Evolutionary conservation across 2,329 filamentous ascomycete genomes (phyloP).

Genomic region (Fusarium sambucinum): DNA sequence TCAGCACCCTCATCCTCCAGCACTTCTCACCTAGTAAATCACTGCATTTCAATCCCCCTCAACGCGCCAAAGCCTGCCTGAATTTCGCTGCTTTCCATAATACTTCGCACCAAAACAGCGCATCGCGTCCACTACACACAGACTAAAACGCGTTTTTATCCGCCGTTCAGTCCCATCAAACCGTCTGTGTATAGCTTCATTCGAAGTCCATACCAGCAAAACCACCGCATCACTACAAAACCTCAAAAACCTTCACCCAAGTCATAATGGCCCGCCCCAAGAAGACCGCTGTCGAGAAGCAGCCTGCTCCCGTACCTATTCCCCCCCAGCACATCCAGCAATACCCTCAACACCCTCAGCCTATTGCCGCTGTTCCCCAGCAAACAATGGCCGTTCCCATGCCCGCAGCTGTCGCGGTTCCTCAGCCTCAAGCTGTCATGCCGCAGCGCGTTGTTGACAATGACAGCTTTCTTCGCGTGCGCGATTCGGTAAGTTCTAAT

Average conservation of each 20-base stretch:
- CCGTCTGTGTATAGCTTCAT: conserved; percentile 14
- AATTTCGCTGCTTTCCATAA: conserved; percentile 45
- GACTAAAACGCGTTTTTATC: conserved; percentile 29
- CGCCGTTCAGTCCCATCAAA: conserved; percentile 11
- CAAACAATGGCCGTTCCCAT: conserved; percentile 57
- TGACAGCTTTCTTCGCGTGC: conserved; percentile 82
- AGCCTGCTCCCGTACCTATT: conserved; percentile 52
- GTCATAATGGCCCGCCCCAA: conserved; percentile 59
- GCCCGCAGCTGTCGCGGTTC: conserved; percentile 38
- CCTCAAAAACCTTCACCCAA: conserved; percentile 5
- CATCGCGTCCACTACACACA: conserved; percentile 37
- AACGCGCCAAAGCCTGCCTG: conserved; percentile 46
- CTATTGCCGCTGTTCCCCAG: conserved; percentile 52
- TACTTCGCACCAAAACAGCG: conserved; percentile 39
- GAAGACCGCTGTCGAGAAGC: conserved; percentile 55
- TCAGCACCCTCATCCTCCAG: conserved; percentile 46
- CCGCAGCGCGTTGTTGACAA: conserved; percentile 68
- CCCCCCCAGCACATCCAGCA: conserved; percentile 41
- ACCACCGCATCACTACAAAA: background rate
- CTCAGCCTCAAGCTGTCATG: conserved; percentile 34
- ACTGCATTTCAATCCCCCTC: conserved; percentile 37
- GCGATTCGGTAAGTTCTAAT: conserved; percentile 78
- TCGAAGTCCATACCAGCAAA: conserved; percentile 12
- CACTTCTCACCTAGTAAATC: conserved; percentile 35
- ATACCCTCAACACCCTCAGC: conserved; percentile 41